Conservation (phyloP, 2,329 filamentous ascomycete genomes). For the Neonectria neomacrospora region DNA sequence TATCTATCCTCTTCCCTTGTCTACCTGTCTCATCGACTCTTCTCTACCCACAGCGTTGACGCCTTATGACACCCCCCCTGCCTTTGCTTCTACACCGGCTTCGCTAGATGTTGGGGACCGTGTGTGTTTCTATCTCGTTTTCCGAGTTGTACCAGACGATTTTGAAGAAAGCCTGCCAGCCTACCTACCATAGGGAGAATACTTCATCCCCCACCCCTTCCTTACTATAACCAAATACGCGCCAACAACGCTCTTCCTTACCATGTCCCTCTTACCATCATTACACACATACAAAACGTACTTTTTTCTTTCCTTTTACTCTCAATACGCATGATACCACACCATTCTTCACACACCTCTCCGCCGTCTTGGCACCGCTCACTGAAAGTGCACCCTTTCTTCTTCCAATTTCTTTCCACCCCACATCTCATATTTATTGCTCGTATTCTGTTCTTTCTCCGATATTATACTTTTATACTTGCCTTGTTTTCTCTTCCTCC, state of each 20-base stretch:
- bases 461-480: conserved; percentile 11
- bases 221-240: conserved; percentile 16
- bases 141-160: conserved; percentile 6
- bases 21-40: conserved; percentile 8
- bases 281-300: conserved; percentile 14
- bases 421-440: conserved; percentile 14
- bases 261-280: conserved; percentile 14
- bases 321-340: conserved; percentile 42
- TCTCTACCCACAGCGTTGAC: conserved; percentile 6
- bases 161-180: not conserved
- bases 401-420: conserved; percentile 9
- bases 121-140: conserved; percentile 10
- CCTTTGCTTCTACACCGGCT: conserved; percentile 19
- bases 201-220: not conserved
- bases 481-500: conserved; percentile 1
- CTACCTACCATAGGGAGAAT: not conserved
- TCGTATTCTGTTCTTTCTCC: conserved; percentile 10
- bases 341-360: conserved; percentile 30
- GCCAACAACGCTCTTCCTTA: conserved; percentile 15
- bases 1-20: conserved; percentile 2
- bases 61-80: conserved; percentile 20
- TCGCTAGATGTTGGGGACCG: conserved; percentile 17
- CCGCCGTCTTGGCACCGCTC: conserved; percentile 27
- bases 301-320: conserved; percentile 30
- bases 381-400: conserved; percentile 20